phyloP scores from a whole-genome alignment of 139 green algal species.

The Chlamydomonas incerta region DNA sequence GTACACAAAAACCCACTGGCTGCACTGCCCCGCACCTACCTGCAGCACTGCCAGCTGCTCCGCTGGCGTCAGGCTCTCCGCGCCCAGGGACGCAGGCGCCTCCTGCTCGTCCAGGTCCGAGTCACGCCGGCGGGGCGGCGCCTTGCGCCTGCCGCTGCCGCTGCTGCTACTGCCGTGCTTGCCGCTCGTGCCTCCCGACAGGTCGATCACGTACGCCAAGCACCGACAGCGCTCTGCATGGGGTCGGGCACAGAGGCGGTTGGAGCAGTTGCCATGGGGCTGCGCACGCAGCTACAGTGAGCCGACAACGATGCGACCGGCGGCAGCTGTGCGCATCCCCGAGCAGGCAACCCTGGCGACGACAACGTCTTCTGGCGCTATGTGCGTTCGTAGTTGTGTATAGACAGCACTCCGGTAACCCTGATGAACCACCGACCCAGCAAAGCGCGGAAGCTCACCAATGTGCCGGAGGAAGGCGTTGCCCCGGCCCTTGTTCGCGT shows the following conservation, averaged over 20 bases:
- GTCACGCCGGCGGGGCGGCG: too few species aligned
- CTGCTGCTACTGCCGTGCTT: not conserved
- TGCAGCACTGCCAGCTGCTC: conserved; percentile 72
- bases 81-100: not conserved
- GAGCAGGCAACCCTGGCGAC: too few species aligned
- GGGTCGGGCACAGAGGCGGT: too few species aligned
- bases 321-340: too few species aligned
- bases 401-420: too few species aligned
- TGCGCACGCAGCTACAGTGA: too few species aligned
- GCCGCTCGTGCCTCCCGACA: conserved; percentile 18
- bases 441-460: too few species aligned
- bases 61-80: conserved; percentile 30
- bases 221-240: conserved; percentile 56
- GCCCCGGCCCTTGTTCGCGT: conserved; percentile 66
- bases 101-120: not conserved
- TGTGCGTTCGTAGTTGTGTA: too few species aligned
- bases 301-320: too few species aligned
- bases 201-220: conserved; percentile 77
- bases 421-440: too few species aligned
- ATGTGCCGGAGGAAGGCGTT: conserved; percentile 82
- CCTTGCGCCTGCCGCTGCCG: not conserved
- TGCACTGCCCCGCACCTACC: conserved; percentile 2
- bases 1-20: not conserved
- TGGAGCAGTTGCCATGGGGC: too few species aligned
- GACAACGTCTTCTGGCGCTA: too few species aligned